phyloP scores from a whole-genome alignment of 1,284 basidiomycete species.

The Gymnopus androsaceus region DNA sequence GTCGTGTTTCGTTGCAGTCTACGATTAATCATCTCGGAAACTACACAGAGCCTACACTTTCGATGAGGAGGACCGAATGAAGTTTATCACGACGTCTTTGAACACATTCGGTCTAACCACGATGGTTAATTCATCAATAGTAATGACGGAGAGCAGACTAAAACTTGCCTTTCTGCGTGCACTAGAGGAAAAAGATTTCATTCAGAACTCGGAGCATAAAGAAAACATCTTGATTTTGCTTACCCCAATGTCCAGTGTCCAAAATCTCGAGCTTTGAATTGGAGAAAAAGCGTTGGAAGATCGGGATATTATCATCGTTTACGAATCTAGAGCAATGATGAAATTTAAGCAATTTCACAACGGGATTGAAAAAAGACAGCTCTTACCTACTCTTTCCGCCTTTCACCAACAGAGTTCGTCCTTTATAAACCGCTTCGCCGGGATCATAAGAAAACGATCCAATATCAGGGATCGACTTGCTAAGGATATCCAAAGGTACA shows the following conservation, averaged over 20 bases:
- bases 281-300: slow-evolving; percentile 71
- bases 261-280: slow-evolving; percentile 53
- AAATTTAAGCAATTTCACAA: neutral
- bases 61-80: slow-evolving; percentile 1
- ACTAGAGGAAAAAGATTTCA: slow-evolving; percentile 4
- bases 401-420: slow-evolving; percentile 75
- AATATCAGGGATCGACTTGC: slow-evolving; percentile 61
- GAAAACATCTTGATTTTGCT: slow-evolving; percentile 14
- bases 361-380: neutral
- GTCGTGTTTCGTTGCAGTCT: neutral
- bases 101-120: slow-evolving; percentile 13
- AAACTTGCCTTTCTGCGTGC: slow-evolving; percentile 15
- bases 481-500: slow-evolving; percentile 71
- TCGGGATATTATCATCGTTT: slow-evolving; percentile 62
- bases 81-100: slow-evolving; percentile 13
- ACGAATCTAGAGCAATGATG: slow-evolving; percentile 54
- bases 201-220: neutral
- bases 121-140: neutral
- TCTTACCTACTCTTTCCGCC: slow-evolving; percentile 74
- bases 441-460: slow-evolving; percentile 76
- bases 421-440: slow-evolving; percentile 59
- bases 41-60: neutral
- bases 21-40: neutral
- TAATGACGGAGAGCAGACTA: neutral
- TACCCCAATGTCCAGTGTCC: slow-evolving; percentile 73